These are phyloP conservation scores for Guyanaporus albipodus DNA, from an alignment of 768 basidiomycete genomes.

Conservation along the genomic window DNA sequence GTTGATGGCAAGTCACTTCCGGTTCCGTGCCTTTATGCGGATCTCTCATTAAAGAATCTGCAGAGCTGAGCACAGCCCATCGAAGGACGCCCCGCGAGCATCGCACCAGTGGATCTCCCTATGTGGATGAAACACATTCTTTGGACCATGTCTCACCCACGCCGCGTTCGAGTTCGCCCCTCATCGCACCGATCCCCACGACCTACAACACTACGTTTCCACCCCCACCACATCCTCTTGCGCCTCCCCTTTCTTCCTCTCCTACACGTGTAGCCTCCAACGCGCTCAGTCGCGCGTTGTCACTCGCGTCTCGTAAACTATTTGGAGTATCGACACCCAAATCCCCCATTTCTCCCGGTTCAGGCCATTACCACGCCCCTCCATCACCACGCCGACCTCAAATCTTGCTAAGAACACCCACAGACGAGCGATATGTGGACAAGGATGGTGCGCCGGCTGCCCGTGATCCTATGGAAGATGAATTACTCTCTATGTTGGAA, in stretches of 20 bases:
- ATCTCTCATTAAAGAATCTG: slow-evolving; percentile 10
- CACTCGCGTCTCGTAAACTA: slow-evolving; percentile 74
- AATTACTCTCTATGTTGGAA: slow-evolving; percentile 75
- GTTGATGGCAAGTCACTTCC: slow-evolving; percentile 69
- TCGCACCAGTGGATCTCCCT: slow-evolving; percentile 45
- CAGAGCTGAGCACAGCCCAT: slow-evolving; percentile 64
- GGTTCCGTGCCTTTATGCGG: not conserved
- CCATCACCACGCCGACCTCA: slow-evolving; percentile 57
- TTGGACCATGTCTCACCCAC: slow-evolving; percentile 33
- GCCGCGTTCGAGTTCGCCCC: slow-evolving; percentile 22
- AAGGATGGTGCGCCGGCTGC: slow-evolving; percentile 22
- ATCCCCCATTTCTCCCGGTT: slow-evolving; percentile 35
- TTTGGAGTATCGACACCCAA: slow-evolving; percentile 53
- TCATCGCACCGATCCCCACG: slow-evolving; percentile 20
- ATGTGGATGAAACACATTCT: slow-evolving; percentile 41
- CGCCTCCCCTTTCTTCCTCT: slow-evolving; percentile 60
- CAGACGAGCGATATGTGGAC: slow-evolving; percentile 38
- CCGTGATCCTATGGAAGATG: slow-evolving; percentile 75
- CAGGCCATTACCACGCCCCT: slow-evolving; percentile 39
- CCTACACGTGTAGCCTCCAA: slow-evolving; percentile 67
- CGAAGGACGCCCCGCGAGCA: slow-evolving; percentile 58
- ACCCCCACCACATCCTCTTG: slow-evolving; percentile 49
- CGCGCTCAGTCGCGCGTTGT: slow-evolving; percentile 76
- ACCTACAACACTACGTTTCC: slow-evolving; percentile 56
- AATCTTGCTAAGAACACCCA: slow-evolving; percentile 39